Conservation (phyloP, 192 early-diverging fungal genomes). For the Coemansia sp. region DNA sequence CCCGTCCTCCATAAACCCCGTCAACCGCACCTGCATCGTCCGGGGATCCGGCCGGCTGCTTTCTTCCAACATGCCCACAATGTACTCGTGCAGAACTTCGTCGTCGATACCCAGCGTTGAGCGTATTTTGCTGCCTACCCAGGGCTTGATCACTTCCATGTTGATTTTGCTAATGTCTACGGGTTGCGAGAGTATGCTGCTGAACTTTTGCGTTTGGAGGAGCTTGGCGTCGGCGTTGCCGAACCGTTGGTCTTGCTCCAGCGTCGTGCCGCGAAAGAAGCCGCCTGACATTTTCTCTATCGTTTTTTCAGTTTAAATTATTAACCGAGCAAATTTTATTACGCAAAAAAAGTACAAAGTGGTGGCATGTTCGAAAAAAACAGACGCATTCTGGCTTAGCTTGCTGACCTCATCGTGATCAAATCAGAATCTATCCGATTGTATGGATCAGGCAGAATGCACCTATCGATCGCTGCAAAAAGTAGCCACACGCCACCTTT, state of each 20-base stretch:
- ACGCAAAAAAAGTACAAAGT: no score
- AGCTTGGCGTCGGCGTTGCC: constrained; percentile 40
- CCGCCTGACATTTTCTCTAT: constrained; percentile 25
- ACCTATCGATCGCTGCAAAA: no score
- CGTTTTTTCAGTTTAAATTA: neutral
- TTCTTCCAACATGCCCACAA: constrained; percentile 80
- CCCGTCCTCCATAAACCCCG: constrained; percentile 87
- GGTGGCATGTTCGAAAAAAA: no score
- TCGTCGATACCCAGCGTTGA: constrained; percentile 88
- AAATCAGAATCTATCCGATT: no score
- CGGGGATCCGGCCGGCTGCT: constrained; percentile 76
- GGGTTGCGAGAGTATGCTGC: constrained; percentile 26
- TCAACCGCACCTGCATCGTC: constrained; percentile 91
- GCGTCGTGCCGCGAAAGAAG: constrained; percentile 40
- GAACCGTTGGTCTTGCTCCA: constrained; percentile 48
- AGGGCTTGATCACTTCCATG: constrained; percentile 79
- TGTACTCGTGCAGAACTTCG: constrained; percentile 86
- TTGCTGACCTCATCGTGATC: no score
- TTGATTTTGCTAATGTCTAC: constrained; percentile 85
- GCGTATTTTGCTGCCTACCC: constrained; percentile 74
- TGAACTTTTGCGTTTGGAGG: constrained; percentile 18
- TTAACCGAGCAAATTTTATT: no score
- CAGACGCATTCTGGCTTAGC: no score
- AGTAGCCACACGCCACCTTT: no score
- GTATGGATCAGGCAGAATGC: no score